A percentile compares a stretch with the other conserved stretches of the same genome.
These are phyloP conservation scores for Pythium inflatum DNA, from an alignment of 352 stramenopile species.

Conservation along the genomic window DNA sequence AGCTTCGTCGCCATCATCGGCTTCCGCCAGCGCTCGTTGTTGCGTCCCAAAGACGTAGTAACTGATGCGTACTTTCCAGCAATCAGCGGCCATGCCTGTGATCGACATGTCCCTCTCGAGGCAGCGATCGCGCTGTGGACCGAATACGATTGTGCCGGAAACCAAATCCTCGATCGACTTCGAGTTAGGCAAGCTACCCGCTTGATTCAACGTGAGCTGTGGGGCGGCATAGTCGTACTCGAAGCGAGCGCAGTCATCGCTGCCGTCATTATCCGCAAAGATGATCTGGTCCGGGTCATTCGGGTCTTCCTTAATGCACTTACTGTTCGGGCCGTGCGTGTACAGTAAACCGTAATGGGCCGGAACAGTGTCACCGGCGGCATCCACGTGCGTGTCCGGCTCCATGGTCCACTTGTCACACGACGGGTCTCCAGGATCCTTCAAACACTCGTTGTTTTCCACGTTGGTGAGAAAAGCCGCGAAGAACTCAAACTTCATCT, in stretches of 20 bases:
- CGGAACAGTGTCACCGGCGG: too few species aligned
- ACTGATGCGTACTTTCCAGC: background rate
- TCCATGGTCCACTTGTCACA: conserved; percentile 7
- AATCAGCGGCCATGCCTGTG: background rate
- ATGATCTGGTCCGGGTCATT: background rate
- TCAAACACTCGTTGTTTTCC: background rate
- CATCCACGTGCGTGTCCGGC: background rate
- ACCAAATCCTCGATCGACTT: background rate
- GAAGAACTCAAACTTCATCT: background rate
- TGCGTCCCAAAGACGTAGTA: background rate
- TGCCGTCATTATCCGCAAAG: too few species aligned
- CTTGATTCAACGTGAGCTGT: too few species aligned
- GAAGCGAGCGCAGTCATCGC: background rate
- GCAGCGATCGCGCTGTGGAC: background rate
- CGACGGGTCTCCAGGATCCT: too few species aligned
- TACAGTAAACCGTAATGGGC: background rate
- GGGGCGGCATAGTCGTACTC: background rate
- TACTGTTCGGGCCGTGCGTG: background rate
- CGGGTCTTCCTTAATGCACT: background rate
- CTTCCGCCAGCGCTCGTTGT: background rate
- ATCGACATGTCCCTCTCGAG: background rate
- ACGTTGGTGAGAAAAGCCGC: background rate
- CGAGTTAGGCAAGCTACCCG: too few species aligned
- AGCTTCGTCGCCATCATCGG: background rate
- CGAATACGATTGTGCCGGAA: background rate